These are phyloP conservation scores for Adansonia digitata DNA, from an alignment of 345 rosid genomes.

Conservation along the genomic window DNA sequence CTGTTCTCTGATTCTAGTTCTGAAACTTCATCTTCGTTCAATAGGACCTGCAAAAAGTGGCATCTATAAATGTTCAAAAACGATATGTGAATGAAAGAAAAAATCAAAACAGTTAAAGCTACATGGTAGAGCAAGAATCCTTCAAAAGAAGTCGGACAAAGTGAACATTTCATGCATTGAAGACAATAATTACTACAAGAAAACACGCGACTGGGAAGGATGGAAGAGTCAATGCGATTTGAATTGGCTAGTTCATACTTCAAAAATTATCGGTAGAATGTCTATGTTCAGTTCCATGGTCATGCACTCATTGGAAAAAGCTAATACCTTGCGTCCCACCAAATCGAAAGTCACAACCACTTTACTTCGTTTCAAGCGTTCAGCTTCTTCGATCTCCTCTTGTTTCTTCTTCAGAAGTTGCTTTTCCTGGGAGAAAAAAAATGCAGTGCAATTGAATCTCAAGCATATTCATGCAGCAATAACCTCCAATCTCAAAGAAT, in stretches of 20 bases:
- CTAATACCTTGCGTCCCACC: constrained; percentile 87
- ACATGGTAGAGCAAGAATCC: background rate
- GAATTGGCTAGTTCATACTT: background rate
- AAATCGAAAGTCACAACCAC: constrained; percentile 86
- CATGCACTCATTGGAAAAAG: background rate
- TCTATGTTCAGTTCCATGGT: background rate
- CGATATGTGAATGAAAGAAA: background rate
- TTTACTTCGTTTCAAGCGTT: constrained; percentile 61
- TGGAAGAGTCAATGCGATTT: background rate
- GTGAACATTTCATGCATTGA: background rate
- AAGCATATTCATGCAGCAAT: constrained; percentile 1
- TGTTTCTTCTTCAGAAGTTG: constrained; percentile 77
- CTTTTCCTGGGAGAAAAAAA: constrained; percentile 53
- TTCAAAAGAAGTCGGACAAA: background rate
- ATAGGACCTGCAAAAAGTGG: constrained; percentile 43
- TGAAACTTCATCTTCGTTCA: constrained; percentile 74
- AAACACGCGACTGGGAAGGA: background rate
- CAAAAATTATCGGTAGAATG: background rate
- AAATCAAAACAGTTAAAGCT: background rate
- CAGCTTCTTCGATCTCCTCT: constrained; percentile 64
- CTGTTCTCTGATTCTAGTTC: constrained; percentile 58
- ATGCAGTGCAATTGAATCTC: background rate
- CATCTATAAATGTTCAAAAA: background rate
- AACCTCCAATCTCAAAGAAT: background rate
- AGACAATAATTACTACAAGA: background rate